Percentiles rank a stretch among this genome's conserved stretches.
These are phyloP conservation scores for Hsuehochloa calcarea DNA, from an alignment of 176 grass and related monocot species.

Conservation along the genomic window DNA sequence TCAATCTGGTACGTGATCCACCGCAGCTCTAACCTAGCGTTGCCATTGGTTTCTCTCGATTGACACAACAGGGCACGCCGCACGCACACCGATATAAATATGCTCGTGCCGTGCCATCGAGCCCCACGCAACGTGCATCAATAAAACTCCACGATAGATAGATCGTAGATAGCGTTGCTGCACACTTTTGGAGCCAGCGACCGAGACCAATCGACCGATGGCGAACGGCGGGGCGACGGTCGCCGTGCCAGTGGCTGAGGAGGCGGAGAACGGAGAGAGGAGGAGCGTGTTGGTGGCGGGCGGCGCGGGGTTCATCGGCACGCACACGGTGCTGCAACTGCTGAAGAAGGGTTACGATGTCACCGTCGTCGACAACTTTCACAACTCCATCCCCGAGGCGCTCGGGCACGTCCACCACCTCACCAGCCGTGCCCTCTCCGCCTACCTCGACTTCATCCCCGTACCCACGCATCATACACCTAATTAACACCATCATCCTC, in stretches of 20 bases:
- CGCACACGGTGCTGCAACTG: slow-evolving; percentile 86
- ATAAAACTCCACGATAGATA: not conserved
- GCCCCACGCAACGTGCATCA: not conserved
- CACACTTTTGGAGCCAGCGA: not conserved
- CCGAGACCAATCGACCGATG: not conserved
- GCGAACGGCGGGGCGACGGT: slow-evolving; percentile 37
- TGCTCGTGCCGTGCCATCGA: not conserved
- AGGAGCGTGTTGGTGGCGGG: slow-evolving; percentile 85
- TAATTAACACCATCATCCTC: not conserved
- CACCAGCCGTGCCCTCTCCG: slow-evolving; percentile 62
- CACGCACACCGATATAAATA: too few species aligned
- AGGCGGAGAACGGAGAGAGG: not conserved
- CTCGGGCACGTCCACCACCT: slow-evolving; percentile 78
- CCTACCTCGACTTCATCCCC: slow-evolving; percentile 59
- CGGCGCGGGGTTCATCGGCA: slow-evolving; percentile 90
- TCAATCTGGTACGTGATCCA: too few species aligned
- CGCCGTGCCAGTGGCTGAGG: not conserved
- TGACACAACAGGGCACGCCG: too few species aligned
- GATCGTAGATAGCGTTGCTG: not conserved
- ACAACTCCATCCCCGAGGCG: slow-evolving; percentile 88
- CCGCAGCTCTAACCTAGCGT: too few species aligned
- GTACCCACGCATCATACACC: slow-evolving; percentile 15
- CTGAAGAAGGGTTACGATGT: slow-evolving; percentile 68
- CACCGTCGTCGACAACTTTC: slow-evolving; percentile 82
- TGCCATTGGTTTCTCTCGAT: too few species aligned